Percentiles rank a stretch among this genome's conserved stretches.
phyloP scores from a whole-genome alignment of 768 basidiomycete species.

The Mycena amicta region DNA sequence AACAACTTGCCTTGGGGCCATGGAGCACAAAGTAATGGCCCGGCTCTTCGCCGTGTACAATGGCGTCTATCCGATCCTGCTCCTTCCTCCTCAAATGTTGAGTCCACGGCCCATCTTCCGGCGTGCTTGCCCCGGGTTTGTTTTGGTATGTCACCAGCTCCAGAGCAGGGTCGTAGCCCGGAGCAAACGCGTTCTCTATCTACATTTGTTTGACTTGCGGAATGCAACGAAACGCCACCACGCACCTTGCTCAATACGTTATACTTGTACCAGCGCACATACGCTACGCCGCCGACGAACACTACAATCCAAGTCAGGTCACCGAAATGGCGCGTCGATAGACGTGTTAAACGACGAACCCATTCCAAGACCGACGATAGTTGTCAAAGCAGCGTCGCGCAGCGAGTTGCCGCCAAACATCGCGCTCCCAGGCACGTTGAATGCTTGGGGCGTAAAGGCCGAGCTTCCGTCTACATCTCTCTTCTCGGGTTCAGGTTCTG shows the following conservation, averaged over 20 bases:
- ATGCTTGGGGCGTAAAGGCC: conserved; percentile 14
- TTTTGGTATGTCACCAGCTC: conserved; percentile 61
- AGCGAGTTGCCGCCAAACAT: conserved; percentile 17
- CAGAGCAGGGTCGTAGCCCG: conserved; percentile 83
- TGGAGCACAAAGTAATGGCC: conserved; percentile 79
- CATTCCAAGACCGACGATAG: conserved; percentile 62
- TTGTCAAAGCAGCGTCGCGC: conserved; percentile 58
- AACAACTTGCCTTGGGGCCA: conserved; percentile 78
- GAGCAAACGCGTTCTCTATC: conserved; percentile 78
- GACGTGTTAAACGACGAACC: conserved; percentile 38
- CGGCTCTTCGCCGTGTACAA: conserved; percentile 71
- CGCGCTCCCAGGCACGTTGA: conserved; percentile 17
- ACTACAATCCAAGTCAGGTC: conserved; percentile 38
- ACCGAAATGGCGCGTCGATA: conserved; percentile 5
- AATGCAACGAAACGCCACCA: background rate
- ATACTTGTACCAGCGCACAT: conserved; percentile 80
- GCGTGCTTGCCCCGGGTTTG: conserved; percentile 32
- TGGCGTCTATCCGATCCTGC: conserved; percentile 74
- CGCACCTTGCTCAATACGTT: conserved; percentile 78
- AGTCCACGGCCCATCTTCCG: conserved; percentile 47
- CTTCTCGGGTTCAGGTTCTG: background rate
- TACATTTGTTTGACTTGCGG: too few species aligned
- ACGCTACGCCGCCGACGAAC: conserved; percentile 71
- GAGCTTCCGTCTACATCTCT: conserved; percentile 15
- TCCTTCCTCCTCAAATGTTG: conserved; percentile 71